A percentile compares a stretch with the other conserved stretches of the same genome.
Conservation (phyloP, 345 rosid genomes). For the Citrus maxima region DNA sequence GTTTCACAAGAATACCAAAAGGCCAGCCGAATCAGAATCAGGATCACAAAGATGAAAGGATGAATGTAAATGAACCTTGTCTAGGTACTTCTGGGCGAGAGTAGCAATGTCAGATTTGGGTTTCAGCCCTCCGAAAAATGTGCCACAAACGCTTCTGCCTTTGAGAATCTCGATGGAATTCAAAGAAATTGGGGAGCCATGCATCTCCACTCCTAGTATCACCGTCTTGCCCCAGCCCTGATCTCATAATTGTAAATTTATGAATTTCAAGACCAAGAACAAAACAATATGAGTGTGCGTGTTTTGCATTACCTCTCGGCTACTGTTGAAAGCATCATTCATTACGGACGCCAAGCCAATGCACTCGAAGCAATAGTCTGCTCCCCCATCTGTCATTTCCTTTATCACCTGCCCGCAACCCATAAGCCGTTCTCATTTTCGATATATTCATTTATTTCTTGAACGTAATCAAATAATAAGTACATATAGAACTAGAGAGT, state of each 20-base stretch:
- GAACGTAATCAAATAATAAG: neutral
- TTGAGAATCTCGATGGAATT: conserved; percentile 28
- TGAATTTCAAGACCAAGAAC: neutral
- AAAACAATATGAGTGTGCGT: neutral
- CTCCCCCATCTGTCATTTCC: conserved; percentile 67
- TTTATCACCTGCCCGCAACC: conserved; percentile 38
- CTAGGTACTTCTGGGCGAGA: conserved; percentile 34
- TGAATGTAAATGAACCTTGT: conserved; percentile 23
- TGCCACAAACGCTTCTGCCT: conserved; percentile 47
- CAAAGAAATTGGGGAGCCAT: conserved; percentile 29
- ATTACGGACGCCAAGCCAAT: conserved; percentile 54
- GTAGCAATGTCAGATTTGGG: conserved; percentile 54
- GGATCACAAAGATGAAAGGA: neutral
- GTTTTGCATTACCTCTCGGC: conserved; percentile 29
- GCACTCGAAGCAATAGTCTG: conserved; percentile 79
- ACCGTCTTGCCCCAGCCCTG: conserved; percentile 74
- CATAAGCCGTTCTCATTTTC: neutral
- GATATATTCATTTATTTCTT: too few species aligned
- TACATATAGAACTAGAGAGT: too few species aligned
- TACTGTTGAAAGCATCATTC: conserved; percentile 56
- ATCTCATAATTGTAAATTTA: neutral
- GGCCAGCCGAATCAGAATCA: neutral
- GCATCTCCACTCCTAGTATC: conserved; percentile 49
- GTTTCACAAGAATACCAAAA: neutral
- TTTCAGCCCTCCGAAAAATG: conserved; percentile 54